Conservation (phyloP, 2,329 filamentous ascomycete genomes). For the Monilinia laxa region DNA sequence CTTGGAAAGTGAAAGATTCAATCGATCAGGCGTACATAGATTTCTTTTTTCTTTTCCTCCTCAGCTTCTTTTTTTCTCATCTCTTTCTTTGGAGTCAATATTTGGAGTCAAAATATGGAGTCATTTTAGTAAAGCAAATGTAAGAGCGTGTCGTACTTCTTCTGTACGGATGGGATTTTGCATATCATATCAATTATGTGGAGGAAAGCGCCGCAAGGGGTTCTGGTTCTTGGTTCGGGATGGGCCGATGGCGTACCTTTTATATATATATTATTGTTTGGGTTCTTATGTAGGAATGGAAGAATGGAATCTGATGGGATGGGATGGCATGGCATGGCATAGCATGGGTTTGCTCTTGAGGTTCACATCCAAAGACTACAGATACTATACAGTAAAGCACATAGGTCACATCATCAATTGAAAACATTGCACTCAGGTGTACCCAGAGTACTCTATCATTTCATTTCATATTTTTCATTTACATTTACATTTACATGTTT, state of each 20-base stretch:
- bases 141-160: background rate
- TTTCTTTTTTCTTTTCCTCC: background rate
- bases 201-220: background rate
- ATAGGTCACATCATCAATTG: background rate
- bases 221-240: background rate
- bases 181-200: background rate
- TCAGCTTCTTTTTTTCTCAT: background rate
- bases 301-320: background rate
- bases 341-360: background rate
- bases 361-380: background rate
- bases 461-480: no score
- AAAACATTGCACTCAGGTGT: no score
- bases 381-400: background rate
- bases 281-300: background rate
- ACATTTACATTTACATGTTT: background rate
- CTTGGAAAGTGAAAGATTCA: background rate
- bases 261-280: background rate
- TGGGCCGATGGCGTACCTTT: background rate
- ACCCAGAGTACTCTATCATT: no score
- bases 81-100: no score
- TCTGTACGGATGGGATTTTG: background rate
- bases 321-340: no score
- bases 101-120: background rate
- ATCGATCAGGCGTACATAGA: constrained; percentile 3
- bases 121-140: background rate